These are phyloP conservation scores for Rhazya stricta DNA, from an alignment of 257 asterid genomes.

Conservation along the genomic window DNA sequence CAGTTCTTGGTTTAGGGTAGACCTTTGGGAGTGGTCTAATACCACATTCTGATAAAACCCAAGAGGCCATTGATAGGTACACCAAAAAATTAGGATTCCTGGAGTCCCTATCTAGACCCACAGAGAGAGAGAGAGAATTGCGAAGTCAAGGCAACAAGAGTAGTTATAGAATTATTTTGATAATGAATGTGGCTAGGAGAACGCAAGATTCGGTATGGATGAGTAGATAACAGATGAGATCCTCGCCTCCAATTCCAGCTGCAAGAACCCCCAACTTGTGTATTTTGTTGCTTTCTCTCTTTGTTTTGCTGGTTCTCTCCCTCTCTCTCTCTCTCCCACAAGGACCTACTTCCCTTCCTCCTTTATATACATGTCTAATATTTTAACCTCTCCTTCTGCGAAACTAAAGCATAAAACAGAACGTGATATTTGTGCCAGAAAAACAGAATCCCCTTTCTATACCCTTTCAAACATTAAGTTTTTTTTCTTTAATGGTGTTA, in stretches of 20 bases:
- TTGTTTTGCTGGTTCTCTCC: neutral
- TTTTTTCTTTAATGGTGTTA: neutral
- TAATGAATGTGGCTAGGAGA: conserved; percentile 7
- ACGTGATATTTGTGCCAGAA: conserved; percentile 13
- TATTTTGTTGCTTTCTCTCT: conserved; percentile 14
- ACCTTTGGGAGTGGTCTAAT: conserved; percentile 32
- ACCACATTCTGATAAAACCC: conserved; percentile 45
- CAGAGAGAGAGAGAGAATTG: conserved; percentile 9
- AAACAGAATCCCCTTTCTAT: neutral
- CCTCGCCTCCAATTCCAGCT: conserved; percentile 28
- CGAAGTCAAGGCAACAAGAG: neutral
- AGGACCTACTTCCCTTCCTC: neutral
- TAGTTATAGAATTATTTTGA: neutral
- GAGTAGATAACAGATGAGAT: conserved; percentile 34
- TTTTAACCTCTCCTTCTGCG: conserved; percentile 10
- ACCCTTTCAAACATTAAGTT: neutral
- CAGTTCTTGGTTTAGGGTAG: conserved; percentile 38
- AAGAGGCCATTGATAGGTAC: conserved; percentile 26
- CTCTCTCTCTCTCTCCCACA: neutral
- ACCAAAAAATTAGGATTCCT: neutral
- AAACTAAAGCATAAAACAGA: neutral
- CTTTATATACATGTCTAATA: neutral
- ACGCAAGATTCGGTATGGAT: conserved; percentile 16
- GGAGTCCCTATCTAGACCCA: conserved; percentile 15
- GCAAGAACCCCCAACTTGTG: conserved; percentile 28